These are phyloP conservation scores for Papiliotrema terrestris DNA, from an alignment of 1,284 basidiomycete species.

Conservation along the genomic window DNA sequence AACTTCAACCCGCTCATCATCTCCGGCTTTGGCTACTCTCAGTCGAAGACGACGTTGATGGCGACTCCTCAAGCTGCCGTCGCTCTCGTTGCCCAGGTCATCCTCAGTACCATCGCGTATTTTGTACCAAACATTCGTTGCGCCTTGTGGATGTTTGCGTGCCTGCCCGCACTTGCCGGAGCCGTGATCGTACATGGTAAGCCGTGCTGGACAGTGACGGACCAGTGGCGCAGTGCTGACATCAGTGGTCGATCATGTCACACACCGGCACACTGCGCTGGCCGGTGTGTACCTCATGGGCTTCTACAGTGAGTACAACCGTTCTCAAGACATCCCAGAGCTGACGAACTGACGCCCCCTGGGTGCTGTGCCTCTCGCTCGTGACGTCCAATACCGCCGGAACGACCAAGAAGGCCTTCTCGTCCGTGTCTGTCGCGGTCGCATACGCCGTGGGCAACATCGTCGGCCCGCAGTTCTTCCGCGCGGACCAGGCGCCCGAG, in stretches of 20 bases:
- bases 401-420: background rate
- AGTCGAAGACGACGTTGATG: conserved; percentile 7
- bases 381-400: background rate
- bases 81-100: background rate
- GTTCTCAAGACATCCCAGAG: background rate
- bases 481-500: background rate
- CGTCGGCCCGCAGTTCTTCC: background rate
- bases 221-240: background rate
- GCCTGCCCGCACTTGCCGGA: conserved; percentile 3
- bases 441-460: conserved; percentile 3
- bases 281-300: conserved; percentile 3
- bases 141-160: conserved; percentile 1
- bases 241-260: background rate
- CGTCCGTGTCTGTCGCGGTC: conserved; percentile 1
- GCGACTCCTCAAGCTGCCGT: background rate
- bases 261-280: background rate
- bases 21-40: conserved; percentile 7
- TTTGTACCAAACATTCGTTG: conserved; percentile 3
- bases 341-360: background rate
- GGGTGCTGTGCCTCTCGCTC: conserved; percentile 2
- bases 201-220: background rate
- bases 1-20: conserved; percentile 12
- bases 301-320: background rate
- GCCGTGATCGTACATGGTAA: conserved; percentile 1
- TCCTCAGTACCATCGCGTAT: background rate